Evolutionary conservation across 1,139 yeast genomes (phyloP), one percentile per base, ranked within the genome.

Genomic region (Debaryomyces subglobosus): DNA sequence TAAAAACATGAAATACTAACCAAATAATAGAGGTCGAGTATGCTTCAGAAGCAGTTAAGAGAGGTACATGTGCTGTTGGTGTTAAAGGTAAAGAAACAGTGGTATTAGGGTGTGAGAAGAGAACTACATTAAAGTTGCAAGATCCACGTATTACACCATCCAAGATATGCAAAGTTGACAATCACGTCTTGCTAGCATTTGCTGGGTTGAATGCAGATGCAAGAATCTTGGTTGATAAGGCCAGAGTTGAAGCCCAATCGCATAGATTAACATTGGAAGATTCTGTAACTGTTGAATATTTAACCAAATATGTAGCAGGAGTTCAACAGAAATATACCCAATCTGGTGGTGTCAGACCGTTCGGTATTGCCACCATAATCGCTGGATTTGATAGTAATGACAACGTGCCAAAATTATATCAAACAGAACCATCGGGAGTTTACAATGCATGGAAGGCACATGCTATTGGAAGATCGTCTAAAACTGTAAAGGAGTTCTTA

Each of bases 381-480:
- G 97, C 96, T 27, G 99, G 99, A 0, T 94, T 94, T 62, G 98
- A 95, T 71, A 85, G 86, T 48, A 86, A 88, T 60, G 97, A 90
- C 67, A 72, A 71, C 21, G 81, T 78, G 35, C 98, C 99, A 42
- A 84, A 83, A 65, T 79, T 95, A 59, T 94, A 86, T 71, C 96
- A 89, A 70, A 94, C 99, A 16, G 99, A 94, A 68, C 99, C 99
- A 41, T 88, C 96, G 40, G 99, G 99, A 25, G 95, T 94, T 56
- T 94, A 87, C 66, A 90, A 96, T 48, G 96, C 98, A n/a, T 94
- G 99, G 99, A 90, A 92, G 68, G 98, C 99, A 18, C 95, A 90
- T 67, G 92, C 99, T 21, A 94, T 95, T 65, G 99, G 99, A 49
- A 85, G 97, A 64, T 89, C 96, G 51, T 82, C 96, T 53, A 94